A percentile compares a stretch with the other conserved stretches of the same genome.
Evolutionary conservation across 139 green algal genomes (phyloP).

Genomic region (Desmodesmus armatus): DNA sequence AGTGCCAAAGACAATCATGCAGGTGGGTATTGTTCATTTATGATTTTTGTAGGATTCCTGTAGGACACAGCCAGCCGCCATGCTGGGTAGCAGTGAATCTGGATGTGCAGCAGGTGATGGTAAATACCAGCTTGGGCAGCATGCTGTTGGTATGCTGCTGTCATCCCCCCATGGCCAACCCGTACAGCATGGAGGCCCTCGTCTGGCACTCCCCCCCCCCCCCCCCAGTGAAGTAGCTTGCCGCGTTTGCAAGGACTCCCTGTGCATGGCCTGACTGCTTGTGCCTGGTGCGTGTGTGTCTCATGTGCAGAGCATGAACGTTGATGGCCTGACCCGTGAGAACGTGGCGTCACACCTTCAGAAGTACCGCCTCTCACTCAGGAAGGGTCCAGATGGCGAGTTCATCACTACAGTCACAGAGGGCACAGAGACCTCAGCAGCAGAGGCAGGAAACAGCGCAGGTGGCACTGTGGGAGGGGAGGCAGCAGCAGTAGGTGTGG

Average conservation of each 20-base stretch:
- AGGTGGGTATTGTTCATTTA: conserved; percentile 50
- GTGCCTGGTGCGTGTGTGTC: background rate
- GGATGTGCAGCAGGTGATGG: no score
- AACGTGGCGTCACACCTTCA: conserved; percentile 96
- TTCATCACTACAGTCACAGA: background rate
- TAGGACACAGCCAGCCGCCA: no score
- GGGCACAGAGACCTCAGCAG: background rate
- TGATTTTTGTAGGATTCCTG: no score
- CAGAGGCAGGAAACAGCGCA: background rate
- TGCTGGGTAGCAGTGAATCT: no score
- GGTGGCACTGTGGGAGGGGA: background rate
- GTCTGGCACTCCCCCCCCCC: no score
- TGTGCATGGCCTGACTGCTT: no score
- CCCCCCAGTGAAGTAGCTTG: no score
- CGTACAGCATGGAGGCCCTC: no score
- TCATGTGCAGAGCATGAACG: conserved; percentile 82
- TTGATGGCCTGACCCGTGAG: conserved; percentile 93
- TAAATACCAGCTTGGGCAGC: no score
- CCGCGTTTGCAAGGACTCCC: no score
- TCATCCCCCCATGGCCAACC: no score
- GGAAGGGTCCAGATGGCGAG: conserved; percentile 9
- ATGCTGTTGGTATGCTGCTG: no score
- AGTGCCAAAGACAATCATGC: conserved; percentile 95
- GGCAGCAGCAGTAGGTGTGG: background rate
- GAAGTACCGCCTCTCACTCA: conserved; percentile 86